Conservation (phyloP, 345 rosid genomes). For the Brassica incana region DNA sequence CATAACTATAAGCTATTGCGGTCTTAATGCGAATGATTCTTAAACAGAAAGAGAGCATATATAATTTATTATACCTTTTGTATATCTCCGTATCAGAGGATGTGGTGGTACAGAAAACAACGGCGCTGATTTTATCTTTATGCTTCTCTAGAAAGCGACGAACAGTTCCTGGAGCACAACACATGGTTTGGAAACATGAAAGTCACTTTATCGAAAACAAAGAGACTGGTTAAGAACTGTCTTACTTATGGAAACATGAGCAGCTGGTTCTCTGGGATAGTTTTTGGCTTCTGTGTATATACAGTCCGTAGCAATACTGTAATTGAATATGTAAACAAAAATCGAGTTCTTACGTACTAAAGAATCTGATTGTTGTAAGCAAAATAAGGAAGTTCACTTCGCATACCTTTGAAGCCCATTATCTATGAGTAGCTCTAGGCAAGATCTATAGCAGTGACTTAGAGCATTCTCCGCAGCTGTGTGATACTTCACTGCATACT, state of each 20-base stretch:
- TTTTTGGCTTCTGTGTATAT: conserved; percentile 91
- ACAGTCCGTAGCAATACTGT: conserved; percentile 94
- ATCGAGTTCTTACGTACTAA: conserved; percentile 23
- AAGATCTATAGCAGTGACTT: conserved; percentile 96
- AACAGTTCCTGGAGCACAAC: conserved; percentile 68
- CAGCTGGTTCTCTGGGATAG: conserved; percentile 99
- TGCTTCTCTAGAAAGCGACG: conserved; percentile 95
- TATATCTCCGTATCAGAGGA: conserved; percentile 90
- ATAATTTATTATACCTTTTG: conserved; percentile 56
- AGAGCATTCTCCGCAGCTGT: conserved; percentile 99
- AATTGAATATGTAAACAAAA: conserved; percentile 35
- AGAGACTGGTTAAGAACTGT: conserved; percentile 6
- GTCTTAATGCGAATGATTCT: background rate
- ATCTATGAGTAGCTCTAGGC: conserved; percentile 91
- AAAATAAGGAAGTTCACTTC: conserved; percentile 17
- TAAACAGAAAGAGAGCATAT: conserved; percentile 8
- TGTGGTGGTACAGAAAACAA: conserved; percentile 87
- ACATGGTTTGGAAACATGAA: conserved; percentile 5
- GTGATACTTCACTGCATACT: conserved; percentile 94
- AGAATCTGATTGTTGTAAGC: background rate
- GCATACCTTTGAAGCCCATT: conserved; percentile 78
- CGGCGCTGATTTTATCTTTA: conserved; percentile 76
- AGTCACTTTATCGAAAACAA: background rate
- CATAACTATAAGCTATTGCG: conserved; percentile 5
- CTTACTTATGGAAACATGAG: conserved; percentile 98